A percentile compares a stretch with the other conserved stretches of the same genome.
phyloP scores from a whole-genome alignment of 2,329 filamentous ascomycete species.

The Xylaria sp. region DNA sequence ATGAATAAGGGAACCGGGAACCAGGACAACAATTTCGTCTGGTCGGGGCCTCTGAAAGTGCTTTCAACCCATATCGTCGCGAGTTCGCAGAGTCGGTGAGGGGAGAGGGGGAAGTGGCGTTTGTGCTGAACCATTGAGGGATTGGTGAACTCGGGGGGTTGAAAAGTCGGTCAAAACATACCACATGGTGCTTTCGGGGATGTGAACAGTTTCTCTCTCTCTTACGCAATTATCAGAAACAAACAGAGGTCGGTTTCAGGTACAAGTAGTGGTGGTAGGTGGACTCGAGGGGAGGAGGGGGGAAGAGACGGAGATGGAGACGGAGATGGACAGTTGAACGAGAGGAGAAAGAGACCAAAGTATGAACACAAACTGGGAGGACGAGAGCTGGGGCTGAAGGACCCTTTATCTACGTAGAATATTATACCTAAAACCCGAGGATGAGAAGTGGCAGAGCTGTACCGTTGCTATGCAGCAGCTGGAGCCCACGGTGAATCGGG shows the following conservation, averaged over 20 bases:
- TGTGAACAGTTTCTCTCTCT: constrained; percentile 25
- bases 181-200: constrained; percentile 48
- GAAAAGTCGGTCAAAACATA: constrained; percentile 45
- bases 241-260: constrained; percentile 28
- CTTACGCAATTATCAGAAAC: constrained; percentile 35
- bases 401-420: constrained; percentile 33
- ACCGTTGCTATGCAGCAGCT: constrained; percentile 36
- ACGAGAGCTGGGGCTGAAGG: constrained; percentile 37
- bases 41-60: neutral
- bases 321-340: constrained; percentile 20
- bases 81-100: constrained; percentile 30
- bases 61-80: constrained; percentile 14
- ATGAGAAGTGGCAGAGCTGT: constrained; percentile 32
- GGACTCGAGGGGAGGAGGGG: constrained; percentile 9
- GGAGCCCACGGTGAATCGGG: constrained; percentile 33
- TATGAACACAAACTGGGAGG: constrained; percentile 36
- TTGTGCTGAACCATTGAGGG: constrained; percentile 9
- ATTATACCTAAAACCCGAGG: constrained; percentile 24
- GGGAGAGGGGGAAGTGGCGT: constrained; percentile 5
- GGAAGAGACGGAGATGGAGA: constrained; percentile 34
- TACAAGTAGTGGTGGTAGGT: constrained; percentile 13
- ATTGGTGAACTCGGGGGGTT: constrained; percentile 15
- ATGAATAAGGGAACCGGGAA: constrained; percentile 3
- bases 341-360: constrained; percentile 39
- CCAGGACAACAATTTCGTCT: constrained; percentile 4